phyloP scores from a whole-genome alignment of 179 eudicot species.

The Kewa caespitosa region DNA sequence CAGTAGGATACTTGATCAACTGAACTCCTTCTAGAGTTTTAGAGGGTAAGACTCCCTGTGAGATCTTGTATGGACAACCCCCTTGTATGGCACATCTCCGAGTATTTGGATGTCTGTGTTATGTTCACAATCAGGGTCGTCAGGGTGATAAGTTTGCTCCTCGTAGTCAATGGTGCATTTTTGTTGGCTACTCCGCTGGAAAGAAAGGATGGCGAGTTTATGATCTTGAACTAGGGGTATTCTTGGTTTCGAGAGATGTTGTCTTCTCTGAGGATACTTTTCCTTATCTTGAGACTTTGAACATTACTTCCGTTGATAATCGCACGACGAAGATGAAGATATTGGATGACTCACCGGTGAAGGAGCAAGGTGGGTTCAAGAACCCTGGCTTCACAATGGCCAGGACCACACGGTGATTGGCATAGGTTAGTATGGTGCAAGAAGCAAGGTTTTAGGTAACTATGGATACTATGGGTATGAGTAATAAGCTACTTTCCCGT shows the following conservation, averaged over 20 bases:
- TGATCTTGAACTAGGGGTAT: background rate
- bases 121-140: background rate
- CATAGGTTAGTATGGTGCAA: no score
- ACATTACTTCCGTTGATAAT: no score
- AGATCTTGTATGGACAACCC: background rate
- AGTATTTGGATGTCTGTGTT: conserved; percentile 1
- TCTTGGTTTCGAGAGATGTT: background rate
- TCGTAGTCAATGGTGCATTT: background rate
- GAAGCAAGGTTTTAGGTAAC: no score
- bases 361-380: no score
- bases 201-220: conserved; percentile 8
- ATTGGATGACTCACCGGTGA: no score
- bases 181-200: conserved; percentile 3
- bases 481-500: no score
- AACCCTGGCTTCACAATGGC: no score
- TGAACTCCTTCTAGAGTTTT: background rate
- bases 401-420: no score
- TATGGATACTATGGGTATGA: no score
- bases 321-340: background rate
- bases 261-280: background rate
- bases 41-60: background rate
- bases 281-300: background rate
- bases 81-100: background rate
- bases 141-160: background rate
- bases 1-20: background rate